Percentiles rank a stretch among this genome's conserved stretches.
These are phyloP conservation scores for Phytophthora palmivora DNA, from an alignment of 352 stramenopile genomes.

Conservation along the genomic window DNA sequence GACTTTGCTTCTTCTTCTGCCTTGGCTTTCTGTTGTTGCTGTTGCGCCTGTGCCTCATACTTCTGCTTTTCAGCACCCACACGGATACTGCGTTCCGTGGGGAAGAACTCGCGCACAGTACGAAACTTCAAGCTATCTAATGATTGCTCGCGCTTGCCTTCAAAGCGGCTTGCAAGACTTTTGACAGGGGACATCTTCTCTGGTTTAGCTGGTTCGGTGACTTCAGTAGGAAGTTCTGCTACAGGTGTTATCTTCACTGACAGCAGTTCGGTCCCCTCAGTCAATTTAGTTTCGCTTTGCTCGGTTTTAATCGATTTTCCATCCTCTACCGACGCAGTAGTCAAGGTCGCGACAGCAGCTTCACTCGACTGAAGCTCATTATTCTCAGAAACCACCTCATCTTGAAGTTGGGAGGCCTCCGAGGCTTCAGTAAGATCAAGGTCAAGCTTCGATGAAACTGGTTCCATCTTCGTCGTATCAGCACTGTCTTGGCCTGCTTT, in stretches of 20 bases:
- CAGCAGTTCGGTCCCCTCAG: conserved; percentile 18
- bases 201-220: conserved; percentile 4
- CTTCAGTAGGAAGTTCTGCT: conserved; percentile 9
- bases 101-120: conserved; percentile 47
- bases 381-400: conserved; percentile 3
- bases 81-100: conserved; percentile 42
- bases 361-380: background rate
- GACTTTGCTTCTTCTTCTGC: conserved; percentile 41
- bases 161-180: conserved; percentile 46
- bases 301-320: background rate
- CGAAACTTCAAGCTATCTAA: conserved; percentile 48
- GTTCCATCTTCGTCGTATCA: conserved; percentile 1
- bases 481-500: background rate
- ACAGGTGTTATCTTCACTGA: conserved; percentile 14
- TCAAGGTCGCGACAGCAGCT: background rate
- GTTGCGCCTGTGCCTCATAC: conserved; percentile 38
- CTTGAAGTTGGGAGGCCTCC: conserved; percentile 1
- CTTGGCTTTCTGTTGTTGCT: conserved; percentile 42
- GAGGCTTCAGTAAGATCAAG: conserved; percentile 4
- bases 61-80: conserved; percentile 49
- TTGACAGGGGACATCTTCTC: conserved; percentile 48
- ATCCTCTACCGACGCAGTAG: background rate
- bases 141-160: conserved; percentile 46
- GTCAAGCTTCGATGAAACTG: conserved; percentile 21
- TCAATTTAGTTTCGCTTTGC: background rate